These are phyloP conservation scores for Candida namnaoensis DNA, from an alignment of 805 yeast genomes.

Conservation along the genomic window DNA sequence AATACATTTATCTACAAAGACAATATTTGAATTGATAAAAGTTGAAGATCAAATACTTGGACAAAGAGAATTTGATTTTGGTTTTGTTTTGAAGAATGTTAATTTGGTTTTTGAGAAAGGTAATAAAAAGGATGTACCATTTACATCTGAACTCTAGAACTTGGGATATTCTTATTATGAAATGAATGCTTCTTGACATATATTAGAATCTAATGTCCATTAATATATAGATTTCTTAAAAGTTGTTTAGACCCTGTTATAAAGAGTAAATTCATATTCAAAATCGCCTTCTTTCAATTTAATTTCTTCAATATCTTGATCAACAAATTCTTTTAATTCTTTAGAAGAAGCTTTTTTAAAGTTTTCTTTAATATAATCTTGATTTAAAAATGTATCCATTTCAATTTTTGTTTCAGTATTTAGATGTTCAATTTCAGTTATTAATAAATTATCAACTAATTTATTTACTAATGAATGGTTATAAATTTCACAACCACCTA, in stretches of 20 bases:
- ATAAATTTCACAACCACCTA: slow-evolving; percentile 92
- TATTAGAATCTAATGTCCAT: no score
- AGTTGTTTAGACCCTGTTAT: slow-evolving; percentile 27
- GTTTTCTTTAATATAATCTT: slow-evolving; percentile 16
- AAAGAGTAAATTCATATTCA: slow-evolving; percentile 52
- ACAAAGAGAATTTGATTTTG: slow-evolving; percentile 5
- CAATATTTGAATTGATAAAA: background rate
- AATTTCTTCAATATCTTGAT: slow-evolving; percentile 17
- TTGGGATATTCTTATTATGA: no score
- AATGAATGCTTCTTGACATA: no score
- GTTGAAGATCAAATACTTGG: slow-evolving; percentile 5
- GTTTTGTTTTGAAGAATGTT: slow-evolving; percentile 2
- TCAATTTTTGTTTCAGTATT: slow-evolving; percentile 19
- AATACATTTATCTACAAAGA: no score
- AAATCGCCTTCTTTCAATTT: slow-evolving; percentile 39
- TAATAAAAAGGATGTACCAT: no score
- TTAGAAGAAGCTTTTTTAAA: slow-evolving; percentile 29
- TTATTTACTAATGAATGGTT: slow-evolving; percentile 37
- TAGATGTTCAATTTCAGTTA: slow-evolving; percentile 56
- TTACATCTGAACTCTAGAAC: no score
- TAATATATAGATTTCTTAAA: no score
- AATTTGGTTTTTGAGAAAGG: background rate
- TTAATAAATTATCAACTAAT: slow-evolving; percentile 43
- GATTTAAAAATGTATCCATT: slow-evolving; percentile 66
- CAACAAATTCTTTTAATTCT: slow-evolving; percentile 30